Percentiles rank a stretch among this genome's conserved stretches.
phyloP scores from a whole-genome alignment of 176 grass and related monocot species.

The Chloris gayana region DNA sequence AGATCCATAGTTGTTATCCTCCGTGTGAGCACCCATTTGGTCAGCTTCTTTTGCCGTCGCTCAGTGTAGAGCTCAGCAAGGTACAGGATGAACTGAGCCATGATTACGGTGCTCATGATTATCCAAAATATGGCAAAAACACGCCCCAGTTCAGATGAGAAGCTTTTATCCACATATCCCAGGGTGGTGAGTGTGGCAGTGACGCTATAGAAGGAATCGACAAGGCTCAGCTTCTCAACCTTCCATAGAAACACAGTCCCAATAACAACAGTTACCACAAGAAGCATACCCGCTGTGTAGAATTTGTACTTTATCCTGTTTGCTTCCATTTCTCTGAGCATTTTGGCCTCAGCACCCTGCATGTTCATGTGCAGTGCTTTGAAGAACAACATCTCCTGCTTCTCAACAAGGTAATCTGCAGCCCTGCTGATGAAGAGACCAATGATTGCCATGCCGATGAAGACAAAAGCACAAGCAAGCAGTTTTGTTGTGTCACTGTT shows the following conservation, averaged over 20 bases:
- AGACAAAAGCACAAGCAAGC: constrained; percentile 77
- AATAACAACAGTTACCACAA: constrained; percentile 37
- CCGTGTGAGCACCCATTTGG: constrained; percentile 80
- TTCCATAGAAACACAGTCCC: constrained; percentile 83
- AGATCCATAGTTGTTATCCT: constrained; percentile 75
- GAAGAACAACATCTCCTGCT: constrained; percentile 83
- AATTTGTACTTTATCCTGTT: constrained; percentile 81
- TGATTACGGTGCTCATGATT: constrained; percentile 60
- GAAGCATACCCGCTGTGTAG: constrained; percentile 53
- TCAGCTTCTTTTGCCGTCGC: constrained; percentile 68
- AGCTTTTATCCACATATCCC: constrained; percentile 84
- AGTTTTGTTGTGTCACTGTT: constrained; percentile 66
- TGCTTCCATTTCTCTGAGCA: constrained; percentile 57
- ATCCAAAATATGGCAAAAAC: constrained; percentile 90
- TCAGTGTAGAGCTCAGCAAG: constrained; percentile 79
- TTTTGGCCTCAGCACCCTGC: constrained; percentile 52
- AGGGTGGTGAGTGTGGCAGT: constrained; percentile 89
- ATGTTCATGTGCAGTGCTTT: constrained; percentile 70
- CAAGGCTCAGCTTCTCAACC: constrained; percentile 73
- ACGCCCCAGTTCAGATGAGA: constrained; percentile 67
- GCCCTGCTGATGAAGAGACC: constrained; percentile 73
- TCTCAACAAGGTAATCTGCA: constrained; percentile 87
- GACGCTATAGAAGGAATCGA: constrained; percentile 90
- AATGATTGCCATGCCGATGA: constrained; percentile 68
- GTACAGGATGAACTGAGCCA: constrained; percentile 86